Base-by-base conservation (phyloP, 78 protist genomes). In the Polysphondylium violaceum region DNA sequence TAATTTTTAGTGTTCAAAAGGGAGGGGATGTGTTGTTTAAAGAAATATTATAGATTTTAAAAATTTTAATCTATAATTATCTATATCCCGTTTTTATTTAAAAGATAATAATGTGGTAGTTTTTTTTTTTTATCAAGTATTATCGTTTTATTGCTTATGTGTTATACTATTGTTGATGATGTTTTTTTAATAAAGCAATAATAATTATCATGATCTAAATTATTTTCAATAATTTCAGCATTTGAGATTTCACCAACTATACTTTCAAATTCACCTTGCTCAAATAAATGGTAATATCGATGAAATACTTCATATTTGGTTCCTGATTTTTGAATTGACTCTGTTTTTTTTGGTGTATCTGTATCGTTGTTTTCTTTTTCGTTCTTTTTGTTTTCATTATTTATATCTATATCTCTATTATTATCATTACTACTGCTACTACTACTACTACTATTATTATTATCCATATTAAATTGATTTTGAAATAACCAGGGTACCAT, bases 401-500 rank as follows among this genome's bases (percentile, higher is more conserved):
- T 76, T 2, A 74, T 17, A 7, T 74, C 58, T 12, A n/a, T 61
- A 2, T 58, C 31, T 19, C 23, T 58, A 9, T 58, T 58, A 21
- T 58, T 14, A 9, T 56, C 29, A 19, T 19, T 56, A 5, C n/a
- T n/a, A n/a, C n/a, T n/a, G n/a, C 51, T 5, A 36, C 41, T 68
- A 33, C n/a, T 68, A 33, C 11, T 67, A 4, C 12, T 8, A 33
- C 25, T 44, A n/a, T n/a, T 68, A 17, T 68, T 25, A 23, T 68
- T 68, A 14, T 36, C 23, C 3, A 25, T 29, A 47, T 71, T 33
- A 31, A 87, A 87, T 67, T 76, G 74, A 31, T 60, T 31, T 73
- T 92, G 95, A 21, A 92, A 73, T 59, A 74, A 29, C 95, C 95
- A 92, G 5, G 95, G 89, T 63, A 92, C 89, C 85, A 92, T 78